Base-by-base conservation (phyloP, 768 basidiomycete species). In the Kwoniella bestiolae region DNA sequence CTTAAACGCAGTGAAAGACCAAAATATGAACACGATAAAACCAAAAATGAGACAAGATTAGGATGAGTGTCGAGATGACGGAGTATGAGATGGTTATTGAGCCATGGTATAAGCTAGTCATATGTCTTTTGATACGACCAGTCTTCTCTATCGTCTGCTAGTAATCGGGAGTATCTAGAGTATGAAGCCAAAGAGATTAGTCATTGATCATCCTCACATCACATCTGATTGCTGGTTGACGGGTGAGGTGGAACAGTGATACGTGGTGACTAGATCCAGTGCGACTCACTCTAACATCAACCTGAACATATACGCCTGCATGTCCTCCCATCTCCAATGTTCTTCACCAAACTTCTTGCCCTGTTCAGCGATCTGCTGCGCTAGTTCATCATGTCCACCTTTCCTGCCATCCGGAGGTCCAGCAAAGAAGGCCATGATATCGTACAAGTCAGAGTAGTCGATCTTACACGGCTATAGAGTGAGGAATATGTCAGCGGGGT, bases 271-370 rank as follows among this genome's bases (percentile, higher is more conserved):
- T 21, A 6, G 6, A 47, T 6, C 11, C 9, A 11, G 6, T 9
- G 6, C 11, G 11, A 76, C 75, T 67, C 63, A 78, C 69, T 81
- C 80, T 18, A 81, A 62, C 18, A 79, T 60, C 59, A 79, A 56
- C n/a, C 80, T 69, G 41, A 77, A 73, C 75, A 79, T 77, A 62
- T 80, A 80, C 35, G 78, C 79, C 70, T 81, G 80, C 78, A 78
- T 78, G 58, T 81, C 78, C 59, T 79, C 78, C 76, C 76, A 78
- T 38, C 80, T 53, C 80, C 80, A 81, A 64, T 74, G 70, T 35
- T 79, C 75, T n/a, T 70, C 65, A 3, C 66, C 74, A 60, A 81
- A 81, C 47, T 73, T 65, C 52, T 67, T 64, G 2, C 73, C 80
- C 29, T 74, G 70, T 55, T 74, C 67, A 7, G 77, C 73, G 34